phyloP scores from a whole-genome alignment of 2,329 filamentous ascomycete genomes.

The Gliomastix tumulicola region DNA sequence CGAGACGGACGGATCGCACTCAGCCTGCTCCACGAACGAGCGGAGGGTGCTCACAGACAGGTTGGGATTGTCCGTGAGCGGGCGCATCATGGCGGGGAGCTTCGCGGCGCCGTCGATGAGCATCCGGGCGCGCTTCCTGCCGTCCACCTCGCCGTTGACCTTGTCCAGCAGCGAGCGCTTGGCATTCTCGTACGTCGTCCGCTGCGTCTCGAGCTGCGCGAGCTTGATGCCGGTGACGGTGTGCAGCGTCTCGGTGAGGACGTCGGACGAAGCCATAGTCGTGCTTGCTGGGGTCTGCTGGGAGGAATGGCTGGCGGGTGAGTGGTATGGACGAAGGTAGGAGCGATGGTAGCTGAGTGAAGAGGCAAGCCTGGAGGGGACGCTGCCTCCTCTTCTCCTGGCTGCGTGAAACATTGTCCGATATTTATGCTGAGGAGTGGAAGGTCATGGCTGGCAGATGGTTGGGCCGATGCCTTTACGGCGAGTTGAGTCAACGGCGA shows the following conservation, averaged over 20 bases:
- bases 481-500: no score
- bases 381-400: no score
- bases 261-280: slow-evolving; percentile 16
- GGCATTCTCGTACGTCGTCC: slow-evolving; percentile 36
- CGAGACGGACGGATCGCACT: not conserved
- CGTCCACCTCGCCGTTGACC: slow-evolving; percentile 12
- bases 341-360: no score
- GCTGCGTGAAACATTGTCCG: no score
- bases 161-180: slow-evolving; percentile 32
- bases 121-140: slow-evolving; percentile 18
- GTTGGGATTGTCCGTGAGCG: slow-evolving; percentile 1
- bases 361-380: no score
- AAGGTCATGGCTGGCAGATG: no score
- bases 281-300: no score
- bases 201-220: slow-evolving; percentile 45
- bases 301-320: no score
- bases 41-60: not conserved
- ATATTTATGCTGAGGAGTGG: no score
- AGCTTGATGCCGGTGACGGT: slow-evolving; percentile 51
- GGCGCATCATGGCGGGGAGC: slow-evolving; percentile 21
- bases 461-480: no score
- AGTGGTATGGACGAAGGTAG: no score
- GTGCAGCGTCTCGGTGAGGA: slow-evolving; percentile 44
- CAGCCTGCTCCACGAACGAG: not conserved
- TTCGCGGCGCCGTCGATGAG: slow-evolving; percentile 26